Evolutionary conservation across 2,329 filamentous ascomycete species (phyloP).

Genomic region (Aureobasidium leucospermi): DNA sequence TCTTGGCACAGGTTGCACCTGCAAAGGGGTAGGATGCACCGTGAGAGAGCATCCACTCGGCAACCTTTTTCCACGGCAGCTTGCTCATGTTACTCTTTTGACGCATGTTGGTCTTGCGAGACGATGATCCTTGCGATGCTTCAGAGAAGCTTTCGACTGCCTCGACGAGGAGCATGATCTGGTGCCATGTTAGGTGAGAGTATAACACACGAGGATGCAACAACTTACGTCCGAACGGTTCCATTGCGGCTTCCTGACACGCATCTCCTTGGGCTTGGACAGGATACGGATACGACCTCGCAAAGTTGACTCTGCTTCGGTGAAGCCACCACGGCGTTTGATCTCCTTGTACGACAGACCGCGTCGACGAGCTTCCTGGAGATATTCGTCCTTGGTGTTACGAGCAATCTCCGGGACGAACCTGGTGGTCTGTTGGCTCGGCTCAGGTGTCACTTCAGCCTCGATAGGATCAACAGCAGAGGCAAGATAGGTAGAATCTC

Average conservation of each 20-base stretch:
- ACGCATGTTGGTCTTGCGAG: conserved; percentile 4
- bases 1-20: conserved; percentile 55
- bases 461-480: neutral
- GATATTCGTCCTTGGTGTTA: conserved; percentile 24
- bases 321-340: conserved; percentile 46
- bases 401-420: conserved; percentile 6
- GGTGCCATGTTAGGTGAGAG: neutral
- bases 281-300: conserved; percentile 60
- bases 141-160: conserved; percentile 16
- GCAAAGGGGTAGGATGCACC: conserved; percentile 54
- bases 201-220: neutral
- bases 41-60: conserved; percentile 44
- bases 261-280: conserved; percentile 54
- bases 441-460: neutral
- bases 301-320: conserved; percentile 64
- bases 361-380: conserved; percentile 47
- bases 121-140: conserved; percentile 19
- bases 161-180: conserved; percentile 21
- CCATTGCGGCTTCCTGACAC: conserved; percentile 63
- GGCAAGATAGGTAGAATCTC: neutral
- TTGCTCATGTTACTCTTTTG: conserved; percentile 24
- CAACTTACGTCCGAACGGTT: conserved; percentile 53
- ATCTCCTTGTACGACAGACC: conserved; percentile 63
- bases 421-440: neutral
- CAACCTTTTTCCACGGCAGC: conserved; percentile 53